Evolutionary conservation across 2,329 filamentous ascomycete genomes (phyloP).

Genomic region (Claviceps cyperi): DNA sequence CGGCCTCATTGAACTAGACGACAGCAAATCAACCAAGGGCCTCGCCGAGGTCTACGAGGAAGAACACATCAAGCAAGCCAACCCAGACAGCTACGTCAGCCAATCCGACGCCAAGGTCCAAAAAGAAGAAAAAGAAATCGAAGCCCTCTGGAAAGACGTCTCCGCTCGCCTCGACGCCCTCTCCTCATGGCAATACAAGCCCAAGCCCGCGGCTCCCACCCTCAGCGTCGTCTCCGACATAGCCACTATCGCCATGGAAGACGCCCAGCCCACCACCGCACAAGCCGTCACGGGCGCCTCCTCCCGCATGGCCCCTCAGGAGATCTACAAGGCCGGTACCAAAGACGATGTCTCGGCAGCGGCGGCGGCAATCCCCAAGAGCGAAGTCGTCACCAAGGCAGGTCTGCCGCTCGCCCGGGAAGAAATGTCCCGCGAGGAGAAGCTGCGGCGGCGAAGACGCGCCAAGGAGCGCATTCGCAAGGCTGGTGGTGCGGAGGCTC

Average conservation of each 20-base stretch:
- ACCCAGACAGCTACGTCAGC: slow-evolving; percentile 68
- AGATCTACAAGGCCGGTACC: slow-evolving; percentile 71
- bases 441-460: slow-evolving; percentile 57
- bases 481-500: slow-evolving; percentile 31
- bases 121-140: slow-evolving; percentile 72
- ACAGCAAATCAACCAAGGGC: slow-evolving; percentile 73
- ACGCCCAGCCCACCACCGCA: slow-evolving; percentile 75
- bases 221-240: slow-evolving; percentile 83
- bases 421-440: slow-evolving; percentile 82
- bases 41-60: slow-evolving; percentile 91
- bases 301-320: slow-evolving; percentile 80
- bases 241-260: slow-evolving; percentile 87
- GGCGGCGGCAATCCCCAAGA: slow-evolving; percentile 43
- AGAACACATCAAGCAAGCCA: slow-evolving; percentile 65
- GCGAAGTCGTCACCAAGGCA: slow-evolving; percentile 63
- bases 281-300: slow-evolving; percentile 53
- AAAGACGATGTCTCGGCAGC: neutral
- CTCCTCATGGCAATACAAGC: slow-evolving; percentile 90
- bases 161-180: slow-evolving; percentile 72
- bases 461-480: slow-evolving; percentile 78
- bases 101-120: slow-evolving; percentile 68
- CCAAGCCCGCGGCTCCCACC: slow-evolving; percentile 66
- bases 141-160: slow-evolving; percentile 68
- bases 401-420: slow-evolving; percentile 66
- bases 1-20: slow-evolving; percentile 67